These are phyloP conservation scores for Porodaedalea pini DNA, from an alignment of 1,284 basidiomycete genomes.

Conservation along the genomic window DNA sequence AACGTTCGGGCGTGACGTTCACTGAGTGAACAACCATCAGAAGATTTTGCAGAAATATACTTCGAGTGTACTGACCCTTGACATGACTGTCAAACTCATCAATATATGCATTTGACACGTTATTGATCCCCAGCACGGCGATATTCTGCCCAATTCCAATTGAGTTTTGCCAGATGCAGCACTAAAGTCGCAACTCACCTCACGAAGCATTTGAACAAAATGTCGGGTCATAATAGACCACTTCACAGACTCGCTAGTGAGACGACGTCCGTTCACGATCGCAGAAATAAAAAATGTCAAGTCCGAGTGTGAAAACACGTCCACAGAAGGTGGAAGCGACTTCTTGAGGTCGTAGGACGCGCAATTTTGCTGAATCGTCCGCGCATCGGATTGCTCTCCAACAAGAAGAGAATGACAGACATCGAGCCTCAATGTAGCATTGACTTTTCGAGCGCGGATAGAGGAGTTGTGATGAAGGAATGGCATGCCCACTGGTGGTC, in stretches of 20 bases:
- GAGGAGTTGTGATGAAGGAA: constrained; percentile 6
- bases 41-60: not conserved
- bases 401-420: constrained; percentile 4
- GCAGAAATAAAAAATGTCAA: constrained; percentile 54
- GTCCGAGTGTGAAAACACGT: constrained; percentile 49
- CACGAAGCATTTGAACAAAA: constrained; percentile 47
- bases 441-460: not conserved
- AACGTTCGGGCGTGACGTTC: constrained; percentile 42
- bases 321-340: constrained; percentile 44
- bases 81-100: constrained; percentile 41
- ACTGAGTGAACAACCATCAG: constrained; percentile 33
- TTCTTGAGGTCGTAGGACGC: constrained; percentile 31
- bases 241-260: constrained; percentile 39
- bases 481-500: constrained; percentile 1
- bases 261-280: constrained; percentile 39
- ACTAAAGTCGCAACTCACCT: constrained; percentile 36
- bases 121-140: constrained; percentile 49
- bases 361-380: not conserved
- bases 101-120: constrained; percentile 48
- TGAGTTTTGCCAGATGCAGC: not conserved
- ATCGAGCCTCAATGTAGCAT: constrained; percentile 2
- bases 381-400: not conserved
- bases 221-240: constrained; percentile 49
- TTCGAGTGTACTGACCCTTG: constrained; percentile 36
- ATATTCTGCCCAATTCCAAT: constrained; percentile 45